phyloP scores from a whole-genome alignment of 306 rosid genomes.

The Alnus rubra region DNA sequence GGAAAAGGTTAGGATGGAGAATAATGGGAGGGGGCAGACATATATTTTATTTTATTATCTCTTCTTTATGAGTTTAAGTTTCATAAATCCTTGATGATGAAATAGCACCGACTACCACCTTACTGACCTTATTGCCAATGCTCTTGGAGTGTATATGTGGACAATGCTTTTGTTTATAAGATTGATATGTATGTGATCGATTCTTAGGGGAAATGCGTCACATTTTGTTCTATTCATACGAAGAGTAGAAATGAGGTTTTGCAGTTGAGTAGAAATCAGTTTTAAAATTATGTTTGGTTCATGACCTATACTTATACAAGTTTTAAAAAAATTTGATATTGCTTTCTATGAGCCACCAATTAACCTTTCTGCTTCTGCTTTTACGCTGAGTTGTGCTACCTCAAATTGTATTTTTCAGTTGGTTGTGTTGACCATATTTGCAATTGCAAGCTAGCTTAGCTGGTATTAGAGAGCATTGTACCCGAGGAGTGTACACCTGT shows the following conservation, averaged over 20 bases:
- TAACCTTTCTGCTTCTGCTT: too few species aligned
- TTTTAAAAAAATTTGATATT: not conserved
- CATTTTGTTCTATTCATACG: not conserved
- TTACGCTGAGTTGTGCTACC: too few species aligned
- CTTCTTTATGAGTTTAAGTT: not conserved
- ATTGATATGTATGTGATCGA: not conserved
- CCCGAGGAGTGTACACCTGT: too few species aligned
- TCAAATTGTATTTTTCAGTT: not conserved
- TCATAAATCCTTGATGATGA: not conserved
- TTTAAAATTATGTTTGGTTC: not conserved
- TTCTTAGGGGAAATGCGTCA: not conserved
- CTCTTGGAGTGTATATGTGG: not conserved
- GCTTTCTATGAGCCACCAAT: not conserved
- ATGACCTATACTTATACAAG: not conserved
- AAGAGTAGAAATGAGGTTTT: not conserved
- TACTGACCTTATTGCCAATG: not conserved
- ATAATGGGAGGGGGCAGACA: not conserved
- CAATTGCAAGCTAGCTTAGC: too few species aligned
- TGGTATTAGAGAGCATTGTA: too few species aligned
- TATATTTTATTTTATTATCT: not conserved
- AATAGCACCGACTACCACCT: not conserved
- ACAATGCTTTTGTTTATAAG: not conserved
- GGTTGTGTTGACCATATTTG: not conserved
- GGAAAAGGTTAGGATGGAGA: conserved; percentile 3
- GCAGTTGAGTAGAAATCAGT: not conserved